Base-by-base conservation (phyloP, 345 rosid genomes). In the Gossypium australe region DNA sequence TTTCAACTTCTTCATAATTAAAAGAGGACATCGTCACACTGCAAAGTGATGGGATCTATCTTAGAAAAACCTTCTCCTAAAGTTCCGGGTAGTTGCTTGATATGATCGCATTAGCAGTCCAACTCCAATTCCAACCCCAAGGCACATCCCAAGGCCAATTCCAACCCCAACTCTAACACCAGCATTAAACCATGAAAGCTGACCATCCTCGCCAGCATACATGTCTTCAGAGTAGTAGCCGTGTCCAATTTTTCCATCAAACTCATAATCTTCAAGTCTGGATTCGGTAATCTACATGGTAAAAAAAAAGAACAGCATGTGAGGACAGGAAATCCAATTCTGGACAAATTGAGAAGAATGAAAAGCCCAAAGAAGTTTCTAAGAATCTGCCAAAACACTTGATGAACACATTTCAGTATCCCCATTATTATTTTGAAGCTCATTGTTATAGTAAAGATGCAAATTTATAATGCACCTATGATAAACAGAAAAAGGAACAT, bases 161-260 rank as follows among this genome's bases (percentile, higher is more conserved):
- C 97, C 97, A 51, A 92, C 97, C 68, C 97, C 97, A 29, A 92
- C 97, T 84, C 97, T 87, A 62, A 94, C 97, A 11, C 97, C 97
- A 48, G 97, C 92, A 76, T 92, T 94, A 71, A 92, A 90, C 98
- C 93, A 92, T 25, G 97, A 76, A 44, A 94, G 97, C 27, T 94
- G 87, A 17, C 97, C 97, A 66, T 94, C 97, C 79, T 92, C 97
- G 11, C 89, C 90, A 18, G 81, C 80, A 76, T 90, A 92, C 89
- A 86, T 76, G 45, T 84, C 97, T 57, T 84, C 90, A 0, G 88
- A 69, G 83, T 85, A 90, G 81, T 80, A 82, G n/a, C 76, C 56
- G 55, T 74, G 78, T 43, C 82, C 89, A 72, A 80, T 65, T 84
- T 92, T 92, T 79, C 77, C 84, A 3, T 90, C 93, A 8, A 78